These are phyloP conservation scores for Auriculariales sp. DNA, from an alignment of 768 basidiomycete species.

Conservation along the genomic window DNA sequence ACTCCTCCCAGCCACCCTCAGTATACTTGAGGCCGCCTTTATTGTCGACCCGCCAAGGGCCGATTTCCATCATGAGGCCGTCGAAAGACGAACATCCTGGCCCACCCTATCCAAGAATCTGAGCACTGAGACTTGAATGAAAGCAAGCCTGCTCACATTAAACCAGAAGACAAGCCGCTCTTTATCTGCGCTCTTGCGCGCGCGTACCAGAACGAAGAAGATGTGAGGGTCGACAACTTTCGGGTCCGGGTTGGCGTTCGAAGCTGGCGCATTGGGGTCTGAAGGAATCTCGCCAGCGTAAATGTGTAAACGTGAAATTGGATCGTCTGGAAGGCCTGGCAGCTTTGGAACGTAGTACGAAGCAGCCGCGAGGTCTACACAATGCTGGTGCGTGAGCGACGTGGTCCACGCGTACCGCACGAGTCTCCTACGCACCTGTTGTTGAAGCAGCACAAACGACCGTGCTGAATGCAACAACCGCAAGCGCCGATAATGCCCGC, in stretches of 20 bases:
- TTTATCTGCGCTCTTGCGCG: conserved; percentile 75
- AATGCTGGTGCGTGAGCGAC: neutral
- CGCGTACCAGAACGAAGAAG: conserved; percentile 84
- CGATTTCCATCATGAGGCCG: conserved; percentile 96
- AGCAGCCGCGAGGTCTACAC: conserved; percentile 31
- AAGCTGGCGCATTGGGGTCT: conserved; percentile 51
- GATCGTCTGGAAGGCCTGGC: conserved; percentile 64
- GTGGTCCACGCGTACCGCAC: no score
- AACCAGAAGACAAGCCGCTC: conserved; percentile 93
- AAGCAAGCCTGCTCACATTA: conserved; percentile 48
- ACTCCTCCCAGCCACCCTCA: conserved; percentile 96
- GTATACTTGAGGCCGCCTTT: conserved; percentile 53
- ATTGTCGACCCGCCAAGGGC: conserved; percentile 74
- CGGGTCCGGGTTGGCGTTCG: conserved; percentile 26
- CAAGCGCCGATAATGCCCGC: neutral
- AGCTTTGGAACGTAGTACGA: conserved; percentile 70
- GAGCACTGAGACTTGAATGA: neutral
- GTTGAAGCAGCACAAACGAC: no score
- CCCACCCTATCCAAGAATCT: conserved; percentile 46
- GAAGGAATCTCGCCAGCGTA: conserved; percentile 79
- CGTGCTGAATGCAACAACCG: conserved; percentile 32
- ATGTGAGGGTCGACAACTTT: conserved; percentile 64
- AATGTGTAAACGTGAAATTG: conserved; percentile 55
- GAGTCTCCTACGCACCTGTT: no score
- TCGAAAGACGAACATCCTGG: conserved; percentile 97